phyloP scores from a whole-genome alignment of 31 red algal genomes.

The Bonnemaisonia californica region DNA sequence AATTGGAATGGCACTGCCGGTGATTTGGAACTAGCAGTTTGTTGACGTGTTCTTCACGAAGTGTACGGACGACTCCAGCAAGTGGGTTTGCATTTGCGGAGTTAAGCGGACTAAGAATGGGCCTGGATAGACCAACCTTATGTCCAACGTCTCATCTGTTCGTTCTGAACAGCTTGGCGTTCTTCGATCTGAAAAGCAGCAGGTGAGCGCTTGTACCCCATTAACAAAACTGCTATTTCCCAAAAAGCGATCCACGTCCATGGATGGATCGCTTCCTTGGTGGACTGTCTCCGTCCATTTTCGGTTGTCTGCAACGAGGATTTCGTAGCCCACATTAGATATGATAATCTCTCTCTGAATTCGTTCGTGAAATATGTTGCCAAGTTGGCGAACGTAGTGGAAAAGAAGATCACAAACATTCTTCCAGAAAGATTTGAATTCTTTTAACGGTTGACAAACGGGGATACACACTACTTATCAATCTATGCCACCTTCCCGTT shows the following conservation, averaged over 20 bases:
- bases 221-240: too few relatives aligned
- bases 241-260: too few relatives aligned
- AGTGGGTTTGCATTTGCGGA: neutral
- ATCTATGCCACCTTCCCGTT: neutral
- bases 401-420: neutral
- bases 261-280: too few relatives aligned
- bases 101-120: slow-evolving; percentile 1
- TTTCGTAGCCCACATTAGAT: too few relatives aligned
- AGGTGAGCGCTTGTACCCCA: too few relatives aligned
- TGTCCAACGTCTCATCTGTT: neutral
- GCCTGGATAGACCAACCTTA: slow-evolving; percentile 1
- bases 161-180: too few relatives aligned
- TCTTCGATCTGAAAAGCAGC: too few relatives aligned
- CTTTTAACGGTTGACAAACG: slow-evolving; percentile 14
- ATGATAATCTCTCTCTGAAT: too few relatives aligned
- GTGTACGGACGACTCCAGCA: neutral
- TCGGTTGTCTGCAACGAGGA: too few relatives aligned
- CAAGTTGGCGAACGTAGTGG: neutral
- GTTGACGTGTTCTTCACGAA: neutral
- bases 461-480: slow-evolving; percentile 3
- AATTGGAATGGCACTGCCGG: too few relatives aligned
- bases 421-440: slow-evolving; percentile 10
- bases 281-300: too few relatives aligned
- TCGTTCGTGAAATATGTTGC: slow-evolving; percentile 6
- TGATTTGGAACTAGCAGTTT: too few relatives aligned